These are phyloP conservation scores for Colletotrichum lentis DNA, from an alignment of 2,329 filamentous ascomycete genomes.

Conservation along the genomic window DNA sequence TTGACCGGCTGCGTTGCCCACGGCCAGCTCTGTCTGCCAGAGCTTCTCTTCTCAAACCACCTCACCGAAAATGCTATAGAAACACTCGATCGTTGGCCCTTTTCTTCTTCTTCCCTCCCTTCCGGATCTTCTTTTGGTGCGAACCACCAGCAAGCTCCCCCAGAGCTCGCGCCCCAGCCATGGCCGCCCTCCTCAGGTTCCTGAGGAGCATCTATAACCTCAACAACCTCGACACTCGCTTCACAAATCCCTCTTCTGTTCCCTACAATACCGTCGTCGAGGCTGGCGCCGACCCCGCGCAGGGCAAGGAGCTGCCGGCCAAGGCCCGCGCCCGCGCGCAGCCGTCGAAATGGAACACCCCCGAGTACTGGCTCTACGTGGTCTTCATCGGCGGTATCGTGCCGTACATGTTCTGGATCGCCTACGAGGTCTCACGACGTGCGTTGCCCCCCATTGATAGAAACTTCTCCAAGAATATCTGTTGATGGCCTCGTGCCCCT, in stretches of 20 bases:
- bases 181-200: slow-evolving; percentile 54
- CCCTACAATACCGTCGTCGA: slow-evolving; percentile 69
- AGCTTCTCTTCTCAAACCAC: neutral
- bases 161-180: slow-evolving; percentile 42
- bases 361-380: slow-evolving; percentile 87
- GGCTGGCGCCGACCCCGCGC: slow-evolving; percentile 50
- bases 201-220: slow-evolving; percentile 67
- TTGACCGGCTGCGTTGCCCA: neutral
- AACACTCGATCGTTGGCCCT: neutral
- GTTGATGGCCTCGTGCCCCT: slow-evolving; percentile 3
- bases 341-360: slow-evolving; percentile 82
- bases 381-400: slow-evolving; percentile 71
- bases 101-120: neutral
- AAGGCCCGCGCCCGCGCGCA: slow-evolving; percentile 57
- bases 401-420: slow-evolving; percentile 90
- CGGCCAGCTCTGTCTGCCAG: neutral
- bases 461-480: neutral
- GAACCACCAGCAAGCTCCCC: slow-evolving; percentile 1
- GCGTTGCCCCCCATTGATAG: slow-evolving; percentile 43
- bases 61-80: slow-evolving; percentile 21
- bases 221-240: slow-evolving; percentile 67
- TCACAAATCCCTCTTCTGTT: slow-evolving; percentile 74
- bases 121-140: neutral
- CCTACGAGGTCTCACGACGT: slow-evolving; percentile 86
- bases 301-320: slow-evolving; percentile 52